These are phyloP conservation scores for Chrysanthemum seticuspe DNA, from an alignment of 129 eudicot species.

Conservation along the genomic window DNA sequence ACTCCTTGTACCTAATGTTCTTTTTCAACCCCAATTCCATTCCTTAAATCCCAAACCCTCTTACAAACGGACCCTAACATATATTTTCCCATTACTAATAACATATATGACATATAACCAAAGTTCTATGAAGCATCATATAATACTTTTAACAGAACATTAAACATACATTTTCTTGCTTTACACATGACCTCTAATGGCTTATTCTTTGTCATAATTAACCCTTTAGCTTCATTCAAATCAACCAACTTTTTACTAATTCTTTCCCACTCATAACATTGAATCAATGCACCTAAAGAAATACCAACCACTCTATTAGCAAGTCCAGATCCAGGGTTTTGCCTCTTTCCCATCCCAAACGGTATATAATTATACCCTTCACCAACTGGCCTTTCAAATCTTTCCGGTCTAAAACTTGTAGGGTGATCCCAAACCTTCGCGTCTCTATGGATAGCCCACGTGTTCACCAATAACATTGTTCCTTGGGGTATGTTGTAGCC, in stretches of 20 bases:
- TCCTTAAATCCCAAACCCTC: too few relatives aligned
- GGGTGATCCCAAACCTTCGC: slow-evolving; percentile 53
- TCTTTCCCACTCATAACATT: slow-evolving; percentile 61
- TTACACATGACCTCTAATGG: slow-evolving; percentile 54
- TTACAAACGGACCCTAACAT: background rate
- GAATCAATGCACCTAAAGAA: slow-evolving; percentile 43
- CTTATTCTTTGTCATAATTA: slow-evolving; percentile 43
- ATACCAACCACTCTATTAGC: slow-evolving; percentile 35
- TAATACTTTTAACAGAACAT: slow-evolving; percentile 35
- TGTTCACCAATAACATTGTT: slow-evolving; percentile 46
- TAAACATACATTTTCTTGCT: slow-evolving; percentile 34
- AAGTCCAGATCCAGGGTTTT: slow-evolving; percentile 48
- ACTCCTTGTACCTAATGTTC: too few relatives aligned
- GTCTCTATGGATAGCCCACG: slow-evolving; percentile 51
- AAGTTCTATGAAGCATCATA: slow-evolving; percentile 12
- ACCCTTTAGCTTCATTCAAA: slow-evolving; percentile 31
- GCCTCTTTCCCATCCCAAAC: slow-evolving; percentile 48
- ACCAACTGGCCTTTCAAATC: slow-evolving; percentile 33
- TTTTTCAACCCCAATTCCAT: too few relatives aligned
- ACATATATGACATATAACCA: slow-evolving; percentile 3
- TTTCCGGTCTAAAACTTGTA: slow-evolving; percentile 42
- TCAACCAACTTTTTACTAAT: slow-evolving; percentile 33
- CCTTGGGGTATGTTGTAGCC: slow-evolving; percentile 43
- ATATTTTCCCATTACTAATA: background rate
- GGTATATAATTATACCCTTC: slow-evolving; percentile 45